Evolutionary conservation across 176 grass and related monocot genomes (phyloP).

Genomic region (Zea luxurians): DNA sequence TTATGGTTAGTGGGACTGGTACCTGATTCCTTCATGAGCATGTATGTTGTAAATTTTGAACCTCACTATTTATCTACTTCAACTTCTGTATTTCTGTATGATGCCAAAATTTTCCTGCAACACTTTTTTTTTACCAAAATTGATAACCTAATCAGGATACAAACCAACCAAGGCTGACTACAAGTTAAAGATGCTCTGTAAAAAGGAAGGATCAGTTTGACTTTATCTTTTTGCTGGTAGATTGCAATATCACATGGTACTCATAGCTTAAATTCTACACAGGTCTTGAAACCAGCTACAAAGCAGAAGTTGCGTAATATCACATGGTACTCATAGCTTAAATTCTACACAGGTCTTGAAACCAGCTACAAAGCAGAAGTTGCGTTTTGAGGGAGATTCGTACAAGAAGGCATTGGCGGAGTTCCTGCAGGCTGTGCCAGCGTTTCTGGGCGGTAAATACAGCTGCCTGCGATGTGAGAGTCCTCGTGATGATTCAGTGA

Average conservation of each 20-base stretch:
- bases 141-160: not conserved
- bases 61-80: not conserved
- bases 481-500: constrained; percentile 30
- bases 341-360: constrained; percentile 60
- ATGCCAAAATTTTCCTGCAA: not conserved
- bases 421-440: constrained; percentile 61
- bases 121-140: not conserved
- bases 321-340: constrained; percentile 24
- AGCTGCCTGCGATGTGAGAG: constrained; percentile 64
- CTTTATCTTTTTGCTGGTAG: constrained; percentile 3
- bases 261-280: too few relatives aligned
- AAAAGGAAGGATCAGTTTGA: not conserved
- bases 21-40: constrained; percentile 12
- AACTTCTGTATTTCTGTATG: constrained; percentile 20
- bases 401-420: constrained; percentile 73
- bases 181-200: constrained; percentile 5
- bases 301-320: too few relatives aligned
- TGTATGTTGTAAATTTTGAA: not conserved
- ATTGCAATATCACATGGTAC: too few relatives aligned
- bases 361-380: constrained; percentile 72
- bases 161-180: not conserved
- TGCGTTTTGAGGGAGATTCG: constrained; percentile 73
- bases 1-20: not conserved
- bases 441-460: constrained; percentile 77
- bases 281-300: too few relatives aligned